Evolutionary conservation across 768 basidiomycete genomes (phyloP).

Genomic region (Tulasnella sp.): DNA sequence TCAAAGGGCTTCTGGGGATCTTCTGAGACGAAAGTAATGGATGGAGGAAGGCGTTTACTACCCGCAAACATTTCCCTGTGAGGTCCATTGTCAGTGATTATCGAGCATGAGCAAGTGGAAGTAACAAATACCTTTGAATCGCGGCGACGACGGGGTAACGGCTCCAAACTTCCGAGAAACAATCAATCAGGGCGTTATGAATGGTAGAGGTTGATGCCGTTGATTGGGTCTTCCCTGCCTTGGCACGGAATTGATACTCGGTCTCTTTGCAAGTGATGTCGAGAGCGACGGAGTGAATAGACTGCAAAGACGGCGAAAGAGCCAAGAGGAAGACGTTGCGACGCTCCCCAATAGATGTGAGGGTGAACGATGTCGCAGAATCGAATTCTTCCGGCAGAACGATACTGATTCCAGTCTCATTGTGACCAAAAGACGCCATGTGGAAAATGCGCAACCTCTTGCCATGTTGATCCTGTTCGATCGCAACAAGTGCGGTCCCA

Average conservation of each 20-base stretch:
- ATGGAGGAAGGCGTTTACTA: neutral
- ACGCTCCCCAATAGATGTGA: slow-evolving; percentile 38
- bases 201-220: neutral
- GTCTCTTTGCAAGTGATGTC: slow-evolving; percentile 44
- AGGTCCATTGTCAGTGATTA: neutral
- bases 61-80: slow-evolving; percentile 1
- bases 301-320: slow-evolving; percentile 27
- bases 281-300: slow-evolving; percentile 35
- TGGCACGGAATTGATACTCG: slow-evolving; percentile 43
- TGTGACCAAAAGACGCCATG: slow-evolving; percentile 44
- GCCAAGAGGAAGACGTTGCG: slow-evolving; percentile 33
- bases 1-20: neutral
- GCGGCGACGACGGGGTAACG: slow-evolving; percentile 15
- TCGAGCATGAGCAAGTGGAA: neutral
- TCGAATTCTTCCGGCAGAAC: slow-evolving; percentile 23
- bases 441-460: slow-evolving; percentile 36
- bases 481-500: slow-evolving; percentile 38
- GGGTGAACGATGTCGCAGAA: slow-evolving; percentile 18
- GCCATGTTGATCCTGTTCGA: slow-evolving; percentile 17
- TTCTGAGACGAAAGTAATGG: slow-evolving; percentile 2
- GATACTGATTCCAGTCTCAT: slow-evolving; percentile 32
- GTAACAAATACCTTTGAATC: neutral
- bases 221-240: slow-evolving; percentile 18
- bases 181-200: slow-evolving; percentile 13
- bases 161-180: slow-evolving; percentile 15